Conservation (phyloP, 1,284 basidiomycete genomes). For the Volvariella volvacea region DNA sequence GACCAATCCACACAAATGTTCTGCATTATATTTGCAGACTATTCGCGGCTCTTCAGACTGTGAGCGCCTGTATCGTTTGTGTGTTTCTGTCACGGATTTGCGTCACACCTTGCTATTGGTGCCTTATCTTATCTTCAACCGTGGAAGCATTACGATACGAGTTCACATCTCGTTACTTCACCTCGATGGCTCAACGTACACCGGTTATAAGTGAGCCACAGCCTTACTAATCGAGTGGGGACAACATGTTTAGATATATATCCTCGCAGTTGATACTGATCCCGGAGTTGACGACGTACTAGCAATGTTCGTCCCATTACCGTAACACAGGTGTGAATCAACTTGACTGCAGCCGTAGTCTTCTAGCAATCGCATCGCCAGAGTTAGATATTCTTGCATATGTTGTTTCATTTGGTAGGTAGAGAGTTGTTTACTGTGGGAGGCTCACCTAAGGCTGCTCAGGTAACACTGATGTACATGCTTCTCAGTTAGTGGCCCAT, state of each 20-base stretch:
- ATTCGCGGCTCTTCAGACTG: too few relatives aligned
- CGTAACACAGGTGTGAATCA: constrained; percentile 14
- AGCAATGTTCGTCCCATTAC: constrained; percentile 48
- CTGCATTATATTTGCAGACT: too few relatives aligned
- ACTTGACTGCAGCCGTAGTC: constrained; percentile 23
- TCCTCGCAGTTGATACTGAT: constrained; percentile 64
- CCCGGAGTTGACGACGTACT: constrained; percentile 92
- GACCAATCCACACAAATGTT: too few relatives aligned
- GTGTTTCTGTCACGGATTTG: too few relatives aligned
- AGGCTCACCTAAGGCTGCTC: constrained; percentile 10
- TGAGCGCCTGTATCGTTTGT: too few relatives aligned
- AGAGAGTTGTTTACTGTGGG: constrained; percentile 2
- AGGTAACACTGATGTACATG: constrained; percentile 68
- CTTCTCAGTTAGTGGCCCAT: constrained; percentile 43
- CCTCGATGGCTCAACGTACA: constrained; percentile 19
- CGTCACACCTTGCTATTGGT: too few relatives aligned
- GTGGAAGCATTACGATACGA: too few relatives aligned
- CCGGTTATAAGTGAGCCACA: constrained; percentile 53
- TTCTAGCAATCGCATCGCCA: constrained; percentile 68
- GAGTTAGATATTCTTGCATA: constrained; percentile 76
- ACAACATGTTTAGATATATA: background rate
- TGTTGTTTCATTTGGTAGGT: constrained; percentile 71
- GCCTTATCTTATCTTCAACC: too few relatives aligned
- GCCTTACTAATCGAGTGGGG: too few relatives aligned
- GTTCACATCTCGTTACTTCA: too few relatives aligned